Percentiles rank a stretch among this genome's conserved stretches.
phyloP scores from a whole-genome alignment of 2,329 filamentous ascomycete species.

The Xylaria sp. region DNA sequence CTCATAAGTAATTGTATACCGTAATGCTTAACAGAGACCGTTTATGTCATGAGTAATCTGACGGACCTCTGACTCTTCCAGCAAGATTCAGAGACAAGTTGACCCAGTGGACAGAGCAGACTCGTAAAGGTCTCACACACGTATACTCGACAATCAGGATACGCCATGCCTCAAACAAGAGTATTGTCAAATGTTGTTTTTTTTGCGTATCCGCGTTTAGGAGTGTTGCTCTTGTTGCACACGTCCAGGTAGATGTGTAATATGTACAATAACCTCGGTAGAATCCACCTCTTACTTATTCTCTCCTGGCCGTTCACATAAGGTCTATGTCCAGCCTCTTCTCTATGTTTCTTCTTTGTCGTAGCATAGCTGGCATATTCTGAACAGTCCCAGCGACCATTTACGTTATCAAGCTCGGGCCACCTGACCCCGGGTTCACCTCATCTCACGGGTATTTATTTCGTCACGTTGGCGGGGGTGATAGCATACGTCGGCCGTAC shows the following conservation, averaged over 20 bases:
- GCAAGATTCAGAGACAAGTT: background rate
- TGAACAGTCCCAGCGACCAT: background rate
- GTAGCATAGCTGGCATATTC: no score
- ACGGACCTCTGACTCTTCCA: background rate
- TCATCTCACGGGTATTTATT: conserved; percentile 56
- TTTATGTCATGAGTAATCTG: background rate
- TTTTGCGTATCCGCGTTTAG: background rate
- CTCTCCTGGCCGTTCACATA: background rate
- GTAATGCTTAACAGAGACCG: background rate
- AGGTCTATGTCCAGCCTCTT: background rate
- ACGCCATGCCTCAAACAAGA: background rate
- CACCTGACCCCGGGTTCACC: background rate
- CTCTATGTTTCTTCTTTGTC: background rate
- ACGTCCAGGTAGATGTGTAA: conserved; percentile 14
- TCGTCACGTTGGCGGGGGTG: conserved; percentile 71
- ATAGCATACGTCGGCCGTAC: conserved; percentile 83
- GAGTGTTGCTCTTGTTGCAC: conserved; percentile 26
- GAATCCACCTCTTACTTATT: background rate
- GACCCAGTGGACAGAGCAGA: background rate
- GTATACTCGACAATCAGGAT: background rate
- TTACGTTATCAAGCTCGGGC: background rate
- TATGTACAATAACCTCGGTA: conserved; percentile 27
- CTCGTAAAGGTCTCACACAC: background rate
- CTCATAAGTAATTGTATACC: background rate
- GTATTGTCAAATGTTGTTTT: background rate